Evolutionary conservation across 345 rosid species (phyloP).

Genomic region (Sapria himalayana): DNA sequence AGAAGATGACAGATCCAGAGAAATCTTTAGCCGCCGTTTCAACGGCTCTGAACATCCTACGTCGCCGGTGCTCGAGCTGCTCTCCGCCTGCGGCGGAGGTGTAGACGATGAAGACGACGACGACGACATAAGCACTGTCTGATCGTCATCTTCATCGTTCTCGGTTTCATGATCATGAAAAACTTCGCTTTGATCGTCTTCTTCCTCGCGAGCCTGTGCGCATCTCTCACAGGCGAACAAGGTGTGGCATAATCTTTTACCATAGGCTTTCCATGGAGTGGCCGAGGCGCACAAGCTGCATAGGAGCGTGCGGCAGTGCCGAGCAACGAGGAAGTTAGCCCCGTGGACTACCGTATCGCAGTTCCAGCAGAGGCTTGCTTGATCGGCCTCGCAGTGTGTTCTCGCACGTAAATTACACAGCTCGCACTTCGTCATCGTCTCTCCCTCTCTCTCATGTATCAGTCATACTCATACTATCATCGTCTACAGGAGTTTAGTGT

Average conservation of each 20-base stretch:
- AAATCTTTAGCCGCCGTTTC: too few species aligned
- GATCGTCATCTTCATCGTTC: constrained; percentile 5
- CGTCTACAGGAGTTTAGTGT: too few species aligned
- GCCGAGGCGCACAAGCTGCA: constrained; percentile 28
- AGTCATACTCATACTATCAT: too few species aligned
- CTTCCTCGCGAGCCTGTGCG: constrained; percentile 4
- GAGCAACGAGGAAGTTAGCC: constrained; percentile 60
- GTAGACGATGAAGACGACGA: constrained; percentile 21
- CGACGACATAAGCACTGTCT: constrained; percentile 6
- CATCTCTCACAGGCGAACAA: constrained; percentile 33
- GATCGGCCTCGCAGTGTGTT: constrained; percentile 45
- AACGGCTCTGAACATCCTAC: constrained; percentile 9
- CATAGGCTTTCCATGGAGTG: constrained; percentile 50
- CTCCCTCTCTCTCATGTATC: neutral
- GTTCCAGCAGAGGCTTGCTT: constrained; percentile 52
- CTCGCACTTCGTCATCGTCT: constrained; percentile 32
- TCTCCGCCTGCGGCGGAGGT: constrained; percentile 20
- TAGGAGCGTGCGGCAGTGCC: constrained; percentile 34
- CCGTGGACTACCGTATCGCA: constrained; percentile 53
- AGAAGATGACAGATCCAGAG: too few species aligned
- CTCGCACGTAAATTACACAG: constrained; percentile 33
- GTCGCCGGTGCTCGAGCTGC: constrained; percentile 20
- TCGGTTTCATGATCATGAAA: too few species aligned
- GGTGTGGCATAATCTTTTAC: constrained; percentile 28
- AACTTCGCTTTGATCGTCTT: constrained; percentile 1